Base-by-base conservation (phyloP, 164 flowering plant species). In the Nymphaea colorata region DNA sequence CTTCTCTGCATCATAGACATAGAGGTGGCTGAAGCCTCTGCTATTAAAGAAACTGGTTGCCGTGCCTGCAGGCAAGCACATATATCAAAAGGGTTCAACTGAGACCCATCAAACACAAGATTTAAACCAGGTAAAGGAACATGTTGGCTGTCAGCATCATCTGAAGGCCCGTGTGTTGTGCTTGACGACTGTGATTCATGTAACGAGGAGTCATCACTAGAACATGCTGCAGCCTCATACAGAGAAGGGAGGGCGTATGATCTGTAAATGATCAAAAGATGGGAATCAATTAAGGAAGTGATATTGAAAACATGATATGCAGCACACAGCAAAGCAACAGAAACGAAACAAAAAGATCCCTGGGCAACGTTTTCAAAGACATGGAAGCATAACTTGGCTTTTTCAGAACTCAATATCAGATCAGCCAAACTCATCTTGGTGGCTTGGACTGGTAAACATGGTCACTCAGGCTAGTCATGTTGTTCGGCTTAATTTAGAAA, bases 31-130 rank as follows among this genome's bases (percentile, higher is more conserved):
- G 96, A 85, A 42, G 98, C 97, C 70, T 94, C 98, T 68, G 91
- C 84, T 73, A 94, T 85, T 68, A 94, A 79, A 61, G 88, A 80
- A 65, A 88, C 81, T 42, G 98, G 97, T 77, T 85, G 96, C 61
- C 96, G 96, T 77, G 93, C 98, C 85, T 94, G 98, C 63, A 88
- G 83, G 77, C 97, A 94, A 75, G 97, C 91, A 67, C 89, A 87
- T 44, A 94, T 91, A 62, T 94, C 98, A 41, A 94, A 94, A 42
- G 92, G 95, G 63, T 78, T 86, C 82, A 94, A 79, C 75, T 83
- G 87, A 68, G 86, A 77, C 69, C 98, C 97, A 74, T 94, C 98
- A 69, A 87, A 94, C 51, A 94, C 74, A 66, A 94, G 91, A 82
- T 87, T 86, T 7, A 94, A 87, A 44, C 96, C 97, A 16, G 97